Conservation (phyloP, 2,329 filamentous ascomycete genomes). For the Diaporthe vexans region DNA sequence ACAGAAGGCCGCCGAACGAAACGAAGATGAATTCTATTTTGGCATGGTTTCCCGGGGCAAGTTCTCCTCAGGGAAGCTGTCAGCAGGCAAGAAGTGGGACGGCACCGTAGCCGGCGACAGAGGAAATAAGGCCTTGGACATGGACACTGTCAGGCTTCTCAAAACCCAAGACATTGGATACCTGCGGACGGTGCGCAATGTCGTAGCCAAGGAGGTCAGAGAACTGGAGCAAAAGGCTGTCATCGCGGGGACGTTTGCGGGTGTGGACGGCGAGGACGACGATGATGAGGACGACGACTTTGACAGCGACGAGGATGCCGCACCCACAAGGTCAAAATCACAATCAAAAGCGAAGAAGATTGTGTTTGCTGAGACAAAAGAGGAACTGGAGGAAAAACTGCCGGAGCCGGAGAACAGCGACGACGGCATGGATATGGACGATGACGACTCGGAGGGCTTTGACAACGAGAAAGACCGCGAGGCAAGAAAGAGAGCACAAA, state of each 20-base stretch:
- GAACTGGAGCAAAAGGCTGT: slow-evolving; percentile 68
- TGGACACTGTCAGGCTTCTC: slow-evolving; percentile 72
- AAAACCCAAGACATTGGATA: slow-evolving; percentile 80
- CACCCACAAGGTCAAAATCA: slow-evolving; percentile 43
- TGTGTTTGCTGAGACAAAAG: slow-evolving; percentile 61
- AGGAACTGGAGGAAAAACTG: slow-evolving; percentile 48
- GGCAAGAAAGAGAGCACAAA: slow-evolving; percentile 53
- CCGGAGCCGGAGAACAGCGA: slow-evolving; percentile 49
- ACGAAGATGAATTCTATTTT: slow-evolving; percentile 82
- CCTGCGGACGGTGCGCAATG: slow-evolving; percentile 72
- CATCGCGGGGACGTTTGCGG: slow-evolving; percentile 54
- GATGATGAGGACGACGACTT: slow-evolving; percentile 50
- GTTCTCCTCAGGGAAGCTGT: slow-evolving; percentile 62
- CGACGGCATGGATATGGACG: slow-evolving; percentile 49
- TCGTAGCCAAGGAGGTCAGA: slow-evolving; percentile 70
- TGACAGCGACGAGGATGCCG: slow-evolving; percentile 47
- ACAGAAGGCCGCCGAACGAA: slow-evolving; percentile 74
- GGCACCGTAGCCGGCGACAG: slow-evolving; percentile 71
- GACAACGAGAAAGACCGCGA: slow-evolving; percentile 47
- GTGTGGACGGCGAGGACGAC: slow-evolving; percentile 48
- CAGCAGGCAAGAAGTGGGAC: slow-evolving; percentile 64
- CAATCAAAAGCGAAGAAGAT: slow-evolving; percentile 59
- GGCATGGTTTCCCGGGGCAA: slow-evolving; percentile 76
- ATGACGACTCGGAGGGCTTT: slow-evolving; percentile 46
- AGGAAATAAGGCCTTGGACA: slow-evolving; percentile 67